Evolutionary conservation across 345 rosid species (phyloP).

Genomic region (Populus pruinosa): DNA sequence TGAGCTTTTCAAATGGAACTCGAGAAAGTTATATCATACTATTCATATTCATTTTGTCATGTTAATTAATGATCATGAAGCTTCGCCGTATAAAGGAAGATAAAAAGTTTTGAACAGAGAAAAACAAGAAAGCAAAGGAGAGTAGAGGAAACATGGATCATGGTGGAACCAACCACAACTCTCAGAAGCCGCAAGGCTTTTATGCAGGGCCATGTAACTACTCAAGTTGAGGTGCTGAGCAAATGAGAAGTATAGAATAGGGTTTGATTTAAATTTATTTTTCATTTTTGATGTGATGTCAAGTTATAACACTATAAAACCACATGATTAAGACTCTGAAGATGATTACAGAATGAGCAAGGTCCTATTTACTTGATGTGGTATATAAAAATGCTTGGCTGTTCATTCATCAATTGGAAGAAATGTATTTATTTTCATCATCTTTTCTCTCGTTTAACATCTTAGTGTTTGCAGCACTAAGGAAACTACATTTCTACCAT

Average conservation of each 20-base stretch:
- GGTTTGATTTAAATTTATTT: conserved; percentile 23
- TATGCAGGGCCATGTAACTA: conserved; percentile 50
- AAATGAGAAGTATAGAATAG: conserved; percentile 27
- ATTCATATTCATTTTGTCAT: conserved; percentile 34
- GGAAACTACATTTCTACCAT: neutral
- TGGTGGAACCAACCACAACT: conserved; percentile 30
- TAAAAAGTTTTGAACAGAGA: conserved; percentile 38
- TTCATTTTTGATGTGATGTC: conserved; percentile 22
- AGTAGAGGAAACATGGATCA: conserved; percentile 28
- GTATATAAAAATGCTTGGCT: conserved; percentile 17
- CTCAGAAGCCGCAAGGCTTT: conserved; percentile 58
- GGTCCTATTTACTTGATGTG: conserved; percentile 17
- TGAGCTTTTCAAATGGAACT: conserved; percentile 2
- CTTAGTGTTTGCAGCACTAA: neutral
- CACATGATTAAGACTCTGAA: conserved; percentile 54
- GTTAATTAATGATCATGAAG: conserved; percentile 30
- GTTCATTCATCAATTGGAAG: conserved; percentile 4
- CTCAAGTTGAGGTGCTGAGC: conserved; percentile 18
- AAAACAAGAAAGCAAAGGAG: conserved; percentile 37
- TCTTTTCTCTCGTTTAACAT: neutral
- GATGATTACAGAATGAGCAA: conserved; percentile 66
- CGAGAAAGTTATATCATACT: conserved; percentile 16
- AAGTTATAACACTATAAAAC: conserved; percentile 25
- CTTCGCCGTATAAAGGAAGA: conserved; percentile 21
- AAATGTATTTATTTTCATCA: neutral